Conservation (phyloP, 179 eudicot species). For the Silene noctiflora region DNA sequence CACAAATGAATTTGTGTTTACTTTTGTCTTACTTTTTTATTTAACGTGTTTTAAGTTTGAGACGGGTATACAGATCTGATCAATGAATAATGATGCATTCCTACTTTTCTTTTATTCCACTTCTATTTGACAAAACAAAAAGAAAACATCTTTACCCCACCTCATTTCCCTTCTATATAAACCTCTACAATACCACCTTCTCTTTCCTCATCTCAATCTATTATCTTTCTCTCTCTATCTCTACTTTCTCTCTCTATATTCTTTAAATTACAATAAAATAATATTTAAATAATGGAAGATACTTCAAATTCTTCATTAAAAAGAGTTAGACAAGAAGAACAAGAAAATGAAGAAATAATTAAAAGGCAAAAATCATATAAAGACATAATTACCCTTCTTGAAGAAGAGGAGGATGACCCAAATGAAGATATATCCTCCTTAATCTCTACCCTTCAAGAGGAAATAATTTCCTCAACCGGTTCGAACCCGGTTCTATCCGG, state of each 20-base stretch:
- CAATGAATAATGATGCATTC: too few relatives aligned
- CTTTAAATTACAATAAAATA: background rate
- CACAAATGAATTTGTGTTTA: too few relatives aligned
- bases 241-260: background rate
- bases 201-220: conserved; percentile 39
- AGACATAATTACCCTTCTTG: conserved; percentile 49
- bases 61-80: too few relatives aligned
- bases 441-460: conserved; percentile 59
- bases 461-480: conserved; percentile 37
- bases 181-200: conserved; percentile 37
- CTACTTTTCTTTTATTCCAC: background rate
- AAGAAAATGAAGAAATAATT: conserved; percentile 22
- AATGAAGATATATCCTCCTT: conserved; percentile 55
- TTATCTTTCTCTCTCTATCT: conserved; percentile 33
- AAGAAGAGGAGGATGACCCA: conserved; percentile 51
- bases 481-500: background rate
- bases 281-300: conserved; percentile 38
- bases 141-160: conserved; percentile 29
- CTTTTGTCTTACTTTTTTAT: too few relatives aligned
- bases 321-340: conserved; percentile 50
- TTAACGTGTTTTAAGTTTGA: too few relatives aligned
- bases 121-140: conserved; percentile 8
- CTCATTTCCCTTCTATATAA: conserved; percentile 41
- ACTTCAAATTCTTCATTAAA: conserved; percentile 25
- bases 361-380: conserved; percentile 51